phyloP scores from a whole-genome alignment of 495 filamentous ascomycete genomes.

The Barbatosphaeria neglecta region DNA sequence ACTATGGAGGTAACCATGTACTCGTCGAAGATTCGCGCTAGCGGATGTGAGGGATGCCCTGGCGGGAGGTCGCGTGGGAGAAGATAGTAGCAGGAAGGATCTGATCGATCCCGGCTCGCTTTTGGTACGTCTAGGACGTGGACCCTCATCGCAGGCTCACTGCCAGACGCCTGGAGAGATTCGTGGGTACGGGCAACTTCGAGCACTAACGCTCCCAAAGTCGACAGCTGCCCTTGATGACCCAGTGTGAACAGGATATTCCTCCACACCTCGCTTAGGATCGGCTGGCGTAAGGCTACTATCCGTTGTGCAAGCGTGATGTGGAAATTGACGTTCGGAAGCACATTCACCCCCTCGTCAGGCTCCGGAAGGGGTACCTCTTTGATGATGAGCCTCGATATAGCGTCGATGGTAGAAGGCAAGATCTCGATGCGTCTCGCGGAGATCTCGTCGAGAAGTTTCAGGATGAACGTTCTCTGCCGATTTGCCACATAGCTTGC shows the following conservation, averaged over 20 bases:
- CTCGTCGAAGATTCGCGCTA: slow-evolving; percentile 1
- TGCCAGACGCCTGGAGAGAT: background rate
- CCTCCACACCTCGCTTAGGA: background rate
- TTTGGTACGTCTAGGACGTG: background rate
- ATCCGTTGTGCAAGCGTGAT: background rate
- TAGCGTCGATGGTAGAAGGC: background rate
- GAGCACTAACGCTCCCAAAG: background rate
- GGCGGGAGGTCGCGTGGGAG: background rate
- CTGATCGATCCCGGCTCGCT: background rate
- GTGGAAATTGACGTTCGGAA: background rate
- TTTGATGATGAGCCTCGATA: background rate
- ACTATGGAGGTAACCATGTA: background rate
- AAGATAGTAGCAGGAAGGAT: background rate
- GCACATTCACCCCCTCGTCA: background rate
- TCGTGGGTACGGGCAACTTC: background rate
- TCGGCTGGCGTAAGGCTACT: background rate
- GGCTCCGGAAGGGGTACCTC: background rate
- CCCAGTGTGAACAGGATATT: background rate
- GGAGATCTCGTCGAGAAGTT: background rate
- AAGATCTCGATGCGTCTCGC: background rate
- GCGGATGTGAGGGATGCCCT: background rate
- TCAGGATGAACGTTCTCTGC: background rate
- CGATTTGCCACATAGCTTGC: background rate
- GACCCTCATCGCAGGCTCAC: background rate
- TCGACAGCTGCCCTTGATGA: background rate